These are phyloP conservation scores for Taphrina betulina DNA, from an alignment of 1,139 yeast genomes.

Conservation along the genomic window DNA sequence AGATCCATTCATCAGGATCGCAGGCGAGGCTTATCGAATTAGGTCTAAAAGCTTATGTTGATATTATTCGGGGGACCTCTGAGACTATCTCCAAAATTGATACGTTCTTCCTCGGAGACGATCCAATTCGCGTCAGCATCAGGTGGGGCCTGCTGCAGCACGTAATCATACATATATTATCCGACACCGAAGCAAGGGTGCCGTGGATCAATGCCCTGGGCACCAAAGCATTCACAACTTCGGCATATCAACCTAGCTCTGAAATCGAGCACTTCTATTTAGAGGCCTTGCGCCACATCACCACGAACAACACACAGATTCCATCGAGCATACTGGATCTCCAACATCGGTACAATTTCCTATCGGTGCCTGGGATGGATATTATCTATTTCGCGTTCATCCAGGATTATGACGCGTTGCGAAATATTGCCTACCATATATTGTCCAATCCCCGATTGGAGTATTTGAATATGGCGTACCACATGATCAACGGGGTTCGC, in stretches of 20 bases:
- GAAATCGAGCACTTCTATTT: constrained; percentile 22
- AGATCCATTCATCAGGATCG: constrained; percentile 6
- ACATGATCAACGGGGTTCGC: constrained; percentile 12
- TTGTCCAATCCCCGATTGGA: constrained; percentile 13
- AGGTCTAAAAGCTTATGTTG: constrained; percentile 15
- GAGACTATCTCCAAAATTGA: constrained; percentile 10
- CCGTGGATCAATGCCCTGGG: constrained; percentile 10
- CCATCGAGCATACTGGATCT: constrained; percentile 5
- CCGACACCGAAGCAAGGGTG: constrained; percentile 12
- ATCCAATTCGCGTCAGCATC: constrained; percentile 1
- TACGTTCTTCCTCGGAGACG: not conserved
- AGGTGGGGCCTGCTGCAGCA: constrained; percentile 24
- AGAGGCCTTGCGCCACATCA: constrained; percentile 6
- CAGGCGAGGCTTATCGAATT: constrained; percentile 10
- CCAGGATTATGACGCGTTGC: constrained; percentile 10
- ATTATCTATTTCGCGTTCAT: constrained; percentile 22
- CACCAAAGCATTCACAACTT: constrained; percentile 1
- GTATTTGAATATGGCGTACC: constrained; percentile 3
- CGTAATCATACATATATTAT: not conserved
- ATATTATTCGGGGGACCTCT: constrained; percentile 5
- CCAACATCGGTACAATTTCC: constrained; percentile 6
- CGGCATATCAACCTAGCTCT: not conserved
- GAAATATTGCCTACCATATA: constrained; percentile 8
- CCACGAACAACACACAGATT: not conserved
- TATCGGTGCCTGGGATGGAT: constrained; percentile 17